Evolutionary conservation across 2,329 filamentous ascomycete species (phyloP), one percentile per base, ranked within the genome.

Genomic region (Colletotrichum musae): DNA sequence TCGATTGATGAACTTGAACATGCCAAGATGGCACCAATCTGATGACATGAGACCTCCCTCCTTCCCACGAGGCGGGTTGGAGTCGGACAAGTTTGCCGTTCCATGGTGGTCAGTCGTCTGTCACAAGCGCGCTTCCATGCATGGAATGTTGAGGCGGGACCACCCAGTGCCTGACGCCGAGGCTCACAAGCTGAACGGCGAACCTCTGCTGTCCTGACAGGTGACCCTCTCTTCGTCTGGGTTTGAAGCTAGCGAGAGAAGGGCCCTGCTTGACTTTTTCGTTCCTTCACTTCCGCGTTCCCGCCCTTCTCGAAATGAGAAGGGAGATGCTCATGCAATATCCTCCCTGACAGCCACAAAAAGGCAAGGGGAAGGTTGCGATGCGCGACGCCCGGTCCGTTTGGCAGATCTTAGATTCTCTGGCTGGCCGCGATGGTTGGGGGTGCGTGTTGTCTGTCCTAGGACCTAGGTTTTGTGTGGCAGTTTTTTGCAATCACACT

Each of bases 291-390:
- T 18, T 12, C 10, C 32, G 10, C 32, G 32, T 10, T 9, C 32
- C 32, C 7, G 32, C 32, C 6, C 32, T 36, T 36, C 32, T 36
- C 32, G 32, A 36, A 36, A 36, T 36, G 32, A 36, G 32, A 36
- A 36, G 21, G 39, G 12, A 48, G 41, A 59, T n/a, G 41, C 48
- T 65, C 66, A 59, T 66, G 54, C 39, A 26, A 45, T 65, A 45
- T 60, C 62, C 66, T 51, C 56, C 62, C 62, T 66, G 66, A 69
- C 62, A 69, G 56, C 56, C 62, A 24, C 2, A 24, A 48, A 16
- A n/a, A 50, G 24, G 36, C 43, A 64, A 57, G 51, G 62, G 43
- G 12, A 47, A 52, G 56, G 50, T 51, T 66, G 62, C 43, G 21
- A 56, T 66, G 50, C 48, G 58, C 36, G 62, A 57, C 66, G 56